Base-by-base conservation (phyloP, 352 stramenopile genomes). In the Pythium folliculosum region DNA sequence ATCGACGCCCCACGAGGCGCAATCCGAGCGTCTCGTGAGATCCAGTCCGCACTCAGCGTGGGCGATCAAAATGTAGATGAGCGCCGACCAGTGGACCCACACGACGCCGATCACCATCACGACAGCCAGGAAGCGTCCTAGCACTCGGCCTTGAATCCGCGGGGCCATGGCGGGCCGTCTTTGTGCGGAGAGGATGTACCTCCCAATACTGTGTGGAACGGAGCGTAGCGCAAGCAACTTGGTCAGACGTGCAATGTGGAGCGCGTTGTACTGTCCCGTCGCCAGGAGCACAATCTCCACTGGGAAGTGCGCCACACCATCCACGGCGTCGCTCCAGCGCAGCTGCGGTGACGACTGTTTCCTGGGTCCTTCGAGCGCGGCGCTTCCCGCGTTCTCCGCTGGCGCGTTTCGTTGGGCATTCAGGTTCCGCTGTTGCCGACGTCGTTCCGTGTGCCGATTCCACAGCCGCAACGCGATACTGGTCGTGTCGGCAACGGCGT, bases 61-160 rank as follows among this genome's bases (percentile, higher is more conserved):
- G 19, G 67, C 67, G n/a, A 73, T 69, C 22, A 73, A 45, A n/a
- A 69, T 45, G 35, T 69, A 73, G 27, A 73, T 40, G 1, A 61
- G 27, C 6, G 67, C 67, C 9, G 60, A 69, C 60, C 67, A 73
- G 17, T 73, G 67, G 12, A 66, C 56, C 67, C 67, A 73, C 21
- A 73, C 47, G 14, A 55, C 44, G 4, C 67, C 67, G 32, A 69
- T 63, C 14, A 53, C 40, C 9, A 73, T 53, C 43, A 69, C 9
- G 3, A 17, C 19, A 1, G 57, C 8, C 10, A 73, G 23, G 19
- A 69, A 63, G 4, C 61, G 53, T 16, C 25, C 56, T 12, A 73
- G 60, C 30, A 73, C 67, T 19, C 45, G 52, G 17, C 51, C 32
- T 16, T 54, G 32, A 9, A 59, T 25, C 7, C 43, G n/a, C 2